phyloP scores from a whole-genome alignment of 2,329 filamentous ascomycete species.

The Diaporthe ilicicola region DNA sequence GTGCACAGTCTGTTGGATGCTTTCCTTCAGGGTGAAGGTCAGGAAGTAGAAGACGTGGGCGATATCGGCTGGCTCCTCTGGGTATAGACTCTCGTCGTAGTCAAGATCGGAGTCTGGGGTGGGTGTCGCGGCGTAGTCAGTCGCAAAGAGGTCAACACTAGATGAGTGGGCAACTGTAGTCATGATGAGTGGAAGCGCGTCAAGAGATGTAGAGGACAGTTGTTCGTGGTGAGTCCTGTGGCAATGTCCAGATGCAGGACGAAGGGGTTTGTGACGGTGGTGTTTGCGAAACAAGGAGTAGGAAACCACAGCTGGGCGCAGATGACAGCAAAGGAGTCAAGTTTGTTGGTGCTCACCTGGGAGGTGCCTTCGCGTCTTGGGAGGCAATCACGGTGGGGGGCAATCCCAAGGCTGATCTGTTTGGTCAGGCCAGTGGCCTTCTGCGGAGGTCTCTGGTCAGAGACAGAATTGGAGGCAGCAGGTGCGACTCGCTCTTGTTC shows the following conservation, averaged over 20 bases:
- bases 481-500: background rate
- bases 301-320: background rate
- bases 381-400: background rate
- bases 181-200: conserved; percentile 19
- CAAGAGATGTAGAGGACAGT: no score
- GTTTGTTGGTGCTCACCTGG: background rate
- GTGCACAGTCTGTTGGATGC: conserved; percentile 16
- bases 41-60: conserved; percentile 38
- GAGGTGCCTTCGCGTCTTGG: background rate
- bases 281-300: background rate
- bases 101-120: background rate
- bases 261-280: background rate
- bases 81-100: background rate
- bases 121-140: background rate
- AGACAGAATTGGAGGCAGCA: background rate
- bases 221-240: background rate
- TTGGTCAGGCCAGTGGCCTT: background rate
- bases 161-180: conserved; percentile 10
- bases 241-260: background rate
- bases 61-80: background rate
- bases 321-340: background rate
- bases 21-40: conserved; percentile 36
- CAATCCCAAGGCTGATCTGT: background rate
- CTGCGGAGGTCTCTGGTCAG: no score
- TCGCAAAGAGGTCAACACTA: background rate